Evolutionary conservation across 2,329 filamentous ascomycete species (phyloP), one percentile per base, ranked within the genome.

Genomic region (Didymella lethalis): DNA sequence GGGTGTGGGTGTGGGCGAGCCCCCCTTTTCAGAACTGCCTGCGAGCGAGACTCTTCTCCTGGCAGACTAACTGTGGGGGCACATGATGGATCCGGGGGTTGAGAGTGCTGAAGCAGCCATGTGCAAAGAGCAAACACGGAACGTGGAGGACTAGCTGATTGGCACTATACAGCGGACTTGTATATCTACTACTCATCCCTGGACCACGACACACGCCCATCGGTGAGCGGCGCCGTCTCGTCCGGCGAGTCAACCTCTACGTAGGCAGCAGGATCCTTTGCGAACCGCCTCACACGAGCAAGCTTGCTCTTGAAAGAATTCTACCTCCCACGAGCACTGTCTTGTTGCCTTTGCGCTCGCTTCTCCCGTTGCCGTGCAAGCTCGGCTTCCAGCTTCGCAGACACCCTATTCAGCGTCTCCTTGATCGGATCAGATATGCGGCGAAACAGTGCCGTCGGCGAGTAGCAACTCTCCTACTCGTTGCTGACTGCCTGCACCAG

Each of bases 61-160:
- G 60, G 72, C 57, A 59, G 74, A 74, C 73, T 76, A 76, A 73
- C 66, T 64, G 68, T 73, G 67, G 66, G 62, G 61, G 68, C 61
- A 75, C 67, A 75, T 49, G 4, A n/a, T 12, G 32, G 31, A 34
- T 23, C 23, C 23, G 23, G 23, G 23, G 23, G 11, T 18, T 18
- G 18, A 18, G 18, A 18, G 18, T 18, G 18, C 18, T 18, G 18
- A 18, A 18, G 18, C 18, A 18, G 18, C 18, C 18, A 18, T 18
- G 18, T 18, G 18, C 18, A 18, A 18, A 18, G 18, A 18, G 18
- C 18, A 18, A 18, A 18, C 18, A 18, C 18, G 18, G 18, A 18
- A 18, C 18, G 18, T 18, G 18, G 18, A 18, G 18, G 18, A 18
- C 18, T 18, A 18, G 18, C 18, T 18, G 18, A 18, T 18, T 18